A percentile compares a stretch with the other conserved stretches of the same genome.
Conservation (phyloP, 1,284 basidiomycete genomes). For the Sphaerobolus stellatus region DNA sequence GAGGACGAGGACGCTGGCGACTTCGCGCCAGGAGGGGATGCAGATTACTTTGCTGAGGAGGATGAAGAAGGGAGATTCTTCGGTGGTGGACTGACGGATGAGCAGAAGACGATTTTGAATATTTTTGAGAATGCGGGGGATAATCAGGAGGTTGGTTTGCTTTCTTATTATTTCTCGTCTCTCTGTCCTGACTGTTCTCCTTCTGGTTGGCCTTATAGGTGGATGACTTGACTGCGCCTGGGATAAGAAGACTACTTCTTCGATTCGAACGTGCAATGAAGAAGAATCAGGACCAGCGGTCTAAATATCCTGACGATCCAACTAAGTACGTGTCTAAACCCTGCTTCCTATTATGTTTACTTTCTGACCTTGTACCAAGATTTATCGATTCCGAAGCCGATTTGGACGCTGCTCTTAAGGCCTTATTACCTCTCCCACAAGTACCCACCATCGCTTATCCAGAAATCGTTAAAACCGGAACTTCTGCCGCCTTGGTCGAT, state of each 20-base stretch:
- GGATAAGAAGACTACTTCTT: slow-evolving; percentile 73
- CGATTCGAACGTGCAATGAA: slow-evolving; percentile 86
- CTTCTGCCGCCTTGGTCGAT: slow-evolving; percentile 70
- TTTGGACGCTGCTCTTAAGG: slow-evolving; percentile 83
- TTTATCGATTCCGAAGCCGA: slow-evolving; percentile 99
- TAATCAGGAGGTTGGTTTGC: slow-evolving; percentile 62
- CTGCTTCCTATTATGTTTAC: not conserved
- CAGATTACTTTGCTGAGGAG: slow-evolving; percentile 87
- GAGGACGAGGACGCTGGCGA: slow-evolving; percentile 38
- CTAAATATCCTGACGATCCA: slow-evolving; percentile 88
- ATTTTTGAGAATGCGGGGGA: slow-evolving; percentile 79
- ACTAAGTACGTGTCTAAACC: slow-evolving; percentile 62
- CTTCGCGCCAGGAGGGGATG: slow-evolving; percentile 81
- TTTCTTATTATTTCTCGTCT: slow-evolving; percentile 13
- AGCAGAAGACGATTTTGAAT: slow-evolving; percentile 88
- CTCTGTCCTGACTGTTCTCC: slow-evolving; percentile 30
- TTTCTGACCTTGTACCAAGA: slow-evolving; percentile 40
- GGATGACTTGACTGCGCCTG: slow-evolving; percentile 65
- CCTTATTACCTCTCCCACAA: slow-evolving; percentile 87
- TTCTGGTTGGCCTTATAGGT: slow-evolving; percentile 39
- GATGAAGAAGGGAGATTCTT: slow-evolving; percentile 93
- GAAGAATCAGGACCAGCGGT: slow-evolving; percentile 94
- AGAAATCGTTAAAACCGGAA: slow-evolving; percentile 79
- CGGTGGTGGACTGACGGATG: slow-evolving; percentile 84
- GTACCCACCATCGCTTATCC: slow-evolving; percentile 83